Percentiles rank a stretch among this genome's conserved stretches.
Conservation (phyloP, 352 stramenopile genomes). For the Halophytophthora batemanensis region DNA sequence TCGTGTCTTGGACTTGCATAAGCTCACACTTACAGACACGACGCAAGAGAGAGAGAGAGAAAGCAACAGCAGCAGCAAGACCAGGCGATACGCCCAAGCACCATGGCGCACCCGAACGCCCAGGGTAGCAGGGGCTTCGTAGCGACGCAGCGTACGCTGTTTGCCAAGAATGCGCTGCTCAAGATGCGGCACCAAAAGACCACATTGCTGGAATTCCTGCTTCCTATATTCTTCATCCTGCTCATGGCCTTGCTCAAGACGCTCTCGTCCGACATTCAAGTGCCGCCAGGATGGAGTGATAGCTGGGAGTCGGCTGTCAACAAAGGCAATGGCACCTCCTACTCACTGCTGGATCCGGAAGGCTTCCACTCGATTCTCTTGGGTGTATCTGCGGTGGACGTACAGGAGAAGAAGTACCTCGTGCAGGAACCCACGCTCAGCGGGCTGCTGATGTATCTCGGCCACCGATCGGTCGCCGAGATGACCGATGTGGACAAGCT, state of each 20-base stretch:
- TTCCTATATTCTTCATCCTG: conserved; percentile 70
- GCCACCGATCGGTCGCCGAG: conserved; percentile 25
- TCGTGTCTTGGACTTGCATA: too few relatives aligned
- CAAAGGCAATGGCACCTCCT: conserved; percentile 20
- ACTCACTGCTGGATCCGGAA: conserved; percentile 17
- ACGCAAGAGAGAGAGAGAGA: too few relatives aligned
- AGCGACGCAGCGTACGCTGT: conserved; percentile 32
- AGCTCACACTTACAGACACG: too few relatives aligned
- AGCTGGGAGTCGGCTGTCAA: conserved; percentile 2
- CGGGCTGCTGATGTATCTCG: conserved; percentile 49
- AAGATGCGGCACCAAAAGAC: conserved; percentile 62
- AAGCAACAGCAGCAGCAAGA: too few relatives aligned
- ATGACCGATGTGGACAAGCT: conserved; percentile 25
- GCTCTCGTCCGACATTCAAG: conserved; percentile 46
- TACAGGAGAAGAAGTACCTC: conserved; percentile 29
- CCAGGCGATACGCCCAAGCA: too few relatives aligned
- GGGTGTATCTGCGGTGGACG: conserved; percentile 4
- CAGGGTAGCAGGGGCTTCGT: conserved; percentile 8
- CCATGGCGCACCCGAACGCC: not conserved
- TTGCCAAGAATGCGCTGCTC: conserved; percentile 76
- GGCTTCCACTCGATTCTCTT: not conserved
- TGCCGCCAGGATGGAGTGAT: conserved; percentile 62
- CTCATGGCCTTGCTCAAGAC: conserved; percentile 50
- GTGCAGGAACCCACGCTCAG: conserved; percentile 48
- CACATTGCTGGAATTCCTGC: conserved; percentile 49